Percentiles rank a stretch among this genome's conserved stretches.
These are phyloP conservation scores for Colletotrichum paranaense DNA, from an alignment of 2,329 filamentous ascomycete genomes.

Conservation along the genomic window DNA sequence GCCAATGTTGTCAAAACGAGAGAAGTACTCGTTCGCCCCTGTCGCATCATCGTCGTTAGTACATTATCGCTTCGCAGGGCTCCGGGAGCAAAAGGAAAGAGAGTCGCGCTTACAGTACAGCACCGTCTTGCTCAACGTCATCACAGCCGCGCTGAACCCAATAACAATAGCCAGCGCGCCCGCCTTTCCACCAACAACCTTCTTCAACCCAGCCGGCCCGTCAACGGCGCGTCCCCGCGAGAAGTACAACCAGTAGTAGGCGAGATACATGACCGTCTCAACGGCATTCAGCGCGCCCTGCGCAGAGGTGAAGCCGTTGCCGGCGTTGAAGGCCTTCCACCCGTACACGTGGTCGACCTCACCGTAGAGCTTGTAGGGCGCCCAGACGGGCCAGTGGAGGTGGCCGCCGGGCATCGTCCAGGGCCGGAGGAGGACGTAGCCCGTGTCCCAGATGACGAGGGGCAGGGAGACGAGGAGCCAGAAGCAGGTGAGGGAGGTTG, in stretches of 20 bases:
- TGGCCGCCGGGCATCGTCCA: slow-evolving; percentile 83
- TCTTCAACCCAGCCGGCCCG: slow-evolving; percentile 41
- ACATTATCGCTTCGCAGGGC: not conserved
- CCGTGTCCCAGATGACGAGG: slow-evolving; percentile 83
- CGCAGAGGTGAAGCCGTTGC: slow-evolving; percentile 81
- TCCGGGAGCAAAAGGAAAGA: not conserved
- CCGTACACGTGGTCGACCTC: slow-evolving; percentile 86
- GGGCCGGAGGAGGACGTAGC: slow-evolving; percentile 83
- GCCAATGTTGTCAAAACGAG: slow-evolving; percentile 66
- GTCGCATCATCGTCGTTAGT: not conserved
- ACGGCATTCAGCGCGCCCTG: slow-evolving; percentile 77
- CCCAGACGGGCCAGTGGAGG: slow-evolving; percentile 78
- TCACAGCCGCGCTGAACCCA: slow-evolving; percentile 65
- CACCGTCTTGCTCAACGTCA: slow-evolving; percentile 72
- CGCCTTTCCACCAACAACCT: slow-evolving; percentile 52
- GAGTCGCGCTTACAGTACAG: slow-evolving; percentile 63
- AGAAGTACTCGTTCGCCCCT: slow-evolving; percentile 69
- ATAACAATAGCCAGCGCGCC: slow-evolving; percentile 59
- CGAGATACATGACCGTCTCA: slow-evolving; percentile 73
- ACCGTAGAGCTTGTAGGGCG: slow-evolving; percentile 84
- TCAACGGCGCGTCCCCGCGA: slow-evolving; percentile 37
- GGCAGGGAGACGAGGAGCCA: slow-evolving; percentile 83
- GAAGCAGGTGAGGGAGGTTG: slow-evolving; percentile 60
- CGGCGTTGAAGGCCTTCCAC: slow-evolving; percentile 73
- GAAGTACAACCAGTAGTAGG: slow-evolving; percentile 61